These are phyloP conservation scores for Cyberlindnera saturnus DNA, from an alignment of 805 yeast species.

Conservation along the genomic window DNA sequence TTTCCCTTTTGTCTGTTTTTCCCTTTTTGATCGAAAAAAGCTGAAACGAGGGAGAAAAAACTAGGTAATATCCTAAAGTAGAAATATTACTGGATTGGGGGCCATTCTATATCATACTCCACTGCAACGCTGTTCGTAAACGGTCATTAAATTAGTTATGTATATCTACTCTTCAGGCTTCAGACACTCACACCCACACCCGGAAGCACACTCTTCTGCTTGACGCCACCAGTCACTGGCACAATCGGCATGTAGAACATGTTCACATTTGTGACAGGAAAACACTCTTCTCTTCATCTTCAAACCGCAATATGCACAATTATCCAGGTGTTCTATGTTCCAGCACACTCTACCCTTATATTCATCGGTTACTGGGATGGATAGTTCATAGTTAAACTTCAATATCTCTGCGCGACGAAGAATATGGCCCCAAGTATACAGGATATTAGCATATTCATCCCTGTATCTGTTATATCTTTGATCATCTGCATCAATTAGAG, in stretches of 20 bases:
- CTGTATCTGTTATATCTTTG: conserved; percentile 37
- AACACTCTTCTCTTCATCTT: conserved; percentile 54
- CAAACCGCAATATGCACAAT: conserved; percentile 64
- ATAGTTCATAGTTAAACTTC: conserved; percentile 50
- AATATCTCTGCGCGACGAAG: conserved; percentile 72
- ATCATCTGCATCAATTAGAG: conserved; percentile 26
- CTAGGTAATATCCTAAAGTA: no score
- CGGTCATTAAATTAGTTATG: no score
- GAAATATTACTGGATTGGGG: no score
- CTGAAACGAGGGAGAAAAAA: no score
- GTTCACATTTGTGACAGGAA: conserved; percentile 71
- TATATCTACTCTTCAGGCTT: conserved; percentile 10
- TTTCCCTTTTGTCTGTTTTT: no score
- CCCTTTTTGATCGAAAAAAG: no score
- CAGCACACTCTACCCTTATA: conserved; percentile 27
- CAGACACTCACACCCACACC: conserved; percentile 77
- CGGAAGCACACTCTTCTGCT: conserved; percentile 64
- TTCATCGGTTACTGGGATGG: conserved; percentile 24
- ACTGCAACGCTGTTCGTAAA: no score
- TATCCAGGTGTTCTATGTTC: conserved; percentile 26
- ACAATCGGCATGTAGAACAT: conserved; percentile 72
- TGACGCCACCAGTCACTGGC: conserved; percentile 74
- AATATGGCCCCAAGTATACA: conserved; percentile 80
- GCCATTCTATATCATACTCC: no score
- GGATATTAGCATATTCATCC: conserved; percentile 67